phyloP scores from a whole-genome alignment of 2,329 filamentous ascomycete genomes.

The Colletotrichum noveboracense region DNA sequence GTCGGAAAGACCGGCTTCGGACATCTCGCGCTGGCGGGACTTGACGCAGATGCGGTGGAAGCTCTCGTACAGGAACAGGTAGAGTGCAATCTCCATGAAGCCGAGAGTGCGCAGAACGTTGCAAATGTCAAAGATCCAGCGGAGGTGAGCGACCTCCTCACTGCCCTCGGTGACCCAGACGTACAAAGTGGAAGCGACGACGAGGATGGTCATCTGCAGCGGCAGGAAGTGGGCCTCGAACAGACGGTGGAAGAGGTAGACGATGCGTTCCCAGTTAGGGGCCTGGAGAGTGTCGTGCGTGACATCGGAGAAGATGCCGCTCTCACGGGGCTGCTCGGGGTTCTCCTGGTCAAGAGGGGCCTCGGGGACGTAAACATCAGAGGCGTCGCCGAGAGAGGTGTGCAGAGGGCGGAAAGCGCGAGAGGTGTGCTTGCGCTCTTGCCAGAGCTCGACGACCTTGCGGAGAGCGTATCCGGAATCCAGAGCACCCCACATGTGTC shows the following conservation, averaged over 20 bases:
- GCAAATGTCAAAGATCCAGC: constrained; percentile 65
- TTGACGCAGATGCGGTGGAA: constrained; percentile 69
- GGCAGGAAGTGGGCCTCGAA: constrained; percentile 78
- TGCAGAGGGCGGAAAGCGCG: constrained; percentile 62
- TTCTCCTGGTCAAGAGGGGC: constrained; percentile 42
- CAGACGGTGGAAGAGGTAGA: constrained; percentile 68
- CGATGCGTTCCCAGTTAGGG: constrained; percentile 60
- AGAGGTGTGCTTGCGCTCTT: constrained; percentile 60
- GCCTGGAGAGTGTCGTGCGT: constrained; percentile 54
- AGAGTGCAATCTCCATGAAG: constrained; percentile 67
- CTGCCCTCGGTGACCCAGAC: constrained; percentile 56
- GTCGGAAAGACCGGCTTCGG: constrained; percentile 65
- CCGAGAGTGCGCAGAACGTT: constrained; percentile 64
- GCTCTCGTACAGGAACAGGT: constrained; percentile 70
- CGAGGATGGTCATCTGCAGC: constrained; percentile 68
- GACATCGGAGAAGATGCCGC: constrained; percentile 61
- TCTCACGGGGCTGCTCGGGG: constrained; percentile 47
- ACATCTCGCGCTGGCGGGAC: constrained; percentile 70
- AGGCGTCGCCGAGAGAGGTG: constrained; percentile 49
- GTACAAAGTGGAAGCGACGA: constrained; percentile 68
- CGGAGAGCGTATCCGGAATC: constrained; percentile 71
- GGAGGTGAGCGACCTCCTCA: constrained; percentile 57
- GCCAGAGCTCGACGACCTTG: constrained; percentile 62
- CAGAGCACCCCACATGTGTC: constrained; percentile 79
- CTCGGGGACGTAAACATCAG: constrained; percentile 54